Evolutionary conservation across 768 basidiomycete species (phyloP), one percentile per base, ranked within the genome.

Genomic region (Podaxis carcinomalis): DNA sequence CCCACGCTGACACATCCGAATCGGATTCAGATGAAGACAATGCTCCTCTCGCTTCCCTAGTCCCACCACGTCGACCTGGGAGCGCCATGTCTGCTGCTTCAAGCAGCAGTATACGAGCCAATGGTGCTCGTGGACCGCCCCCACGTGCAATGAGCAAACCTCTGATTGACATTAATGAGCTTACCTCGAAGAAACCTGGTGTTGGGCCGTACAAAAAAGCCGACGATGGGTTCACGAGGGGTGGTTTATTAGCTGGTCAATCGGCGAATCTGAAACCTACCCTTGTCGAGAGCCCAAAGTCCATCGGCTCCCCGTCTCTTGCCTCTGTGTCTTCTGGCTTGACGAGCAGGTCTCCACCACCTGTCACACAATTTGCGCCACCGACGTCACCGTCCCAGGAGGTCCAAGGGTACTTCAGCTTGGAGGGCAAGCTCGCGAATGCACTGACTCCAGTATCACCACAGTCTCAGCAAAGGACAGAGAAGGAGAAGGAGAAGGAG

Each of bases 1-100:
- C 19, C 35, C 32, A 21, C 36, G 9, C 19, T 23, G 52, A 61
- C 36, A 59, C 57, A 5, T 61, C 73, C 3, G 70, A 70, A 19
- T 72, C 72, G 4, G 68, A 70, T 56, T 71, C 75, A 49, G 74
- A 78, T 60, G 77, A 77, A 36, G 82, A 80, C 25, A 84, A 88
- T 61, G 81, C 84, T 1, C 90, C 90, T 11, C 77, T 93, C 37
- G 85, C 87, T 0, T 78, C 75, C 1, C 76, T 90, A 37, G 73
- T 89, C 5, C 77, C 77, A 0, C 89, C 90, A 10, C 80, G 77
- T 51, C 80, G 90, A 37, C 89, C 90, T 14, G 88, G 87, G 16
- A 89, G 86, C 64, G 78, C 87, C 16, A 70, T 80, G 61, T 83
- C 82, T 5, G 73, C 74, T 5, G 71, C 72, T 58, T 77, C 77